A percentile compares a stretch with the other conserved stretches of the same genome.
Evolutionary conservation across 768 basidiomycete genomes (phyloP).

Genomic region (Russula vinacea): DNA sequence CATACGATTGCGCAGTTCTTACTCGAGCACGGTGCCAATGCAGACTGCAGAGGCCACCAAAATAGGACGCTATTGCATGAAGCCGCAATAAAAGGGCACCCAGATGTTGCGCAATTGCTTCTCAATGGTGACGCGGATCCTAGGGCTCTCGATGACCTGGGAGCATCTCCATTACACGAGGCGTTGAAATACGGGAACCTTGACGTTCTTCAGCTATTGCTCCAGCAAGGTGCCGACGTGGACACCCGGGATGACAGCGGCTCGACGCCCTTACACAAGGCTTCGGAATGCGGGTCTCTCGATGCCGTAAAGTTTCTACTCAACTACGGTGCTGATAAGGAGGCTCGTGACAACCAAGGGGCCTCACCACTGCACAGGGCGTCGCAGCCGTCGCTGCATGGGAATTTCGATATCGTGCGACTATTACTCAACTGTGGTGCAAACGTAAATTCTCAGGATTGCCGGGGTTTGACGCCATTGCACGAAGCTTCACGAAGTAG

Average conservation of each 20-base stretch:
- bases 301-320: neutral
- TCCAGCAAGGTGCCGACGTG: neutral
- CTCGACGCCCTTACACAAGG: neutral
- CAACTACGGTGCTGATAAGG: neutral
- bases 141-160: neutral
- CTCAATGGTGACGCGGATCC: neutral
- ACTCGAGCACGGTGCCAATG: neutral
- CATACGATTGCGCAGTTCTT: neutral
- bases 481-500: neutral
- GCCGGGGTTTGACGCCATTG: neutral
- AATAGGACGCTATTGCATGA: neutral
- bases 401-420: neutral
- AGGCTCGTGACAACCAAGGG: neutral
- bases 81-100: neutral
- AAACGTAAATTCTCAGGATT: neutral
- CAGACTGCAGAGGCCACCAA: neutral
- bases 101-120: neutral
- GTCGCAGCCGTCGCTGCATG: neutral
- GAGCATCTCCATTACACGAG: neutral
- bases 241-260: neutral
- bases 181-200: neutral
- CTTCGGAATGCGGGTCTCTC: neutral
- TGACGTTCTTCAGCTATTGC: neutral
- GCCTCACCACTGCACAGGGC: neutral
- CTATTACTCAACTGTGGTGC: neutral